Base-by-base conservation (phyloP, 2,329 filamentous ascomycete genomes). In the Gaeumannomyces tritici region DNA sequence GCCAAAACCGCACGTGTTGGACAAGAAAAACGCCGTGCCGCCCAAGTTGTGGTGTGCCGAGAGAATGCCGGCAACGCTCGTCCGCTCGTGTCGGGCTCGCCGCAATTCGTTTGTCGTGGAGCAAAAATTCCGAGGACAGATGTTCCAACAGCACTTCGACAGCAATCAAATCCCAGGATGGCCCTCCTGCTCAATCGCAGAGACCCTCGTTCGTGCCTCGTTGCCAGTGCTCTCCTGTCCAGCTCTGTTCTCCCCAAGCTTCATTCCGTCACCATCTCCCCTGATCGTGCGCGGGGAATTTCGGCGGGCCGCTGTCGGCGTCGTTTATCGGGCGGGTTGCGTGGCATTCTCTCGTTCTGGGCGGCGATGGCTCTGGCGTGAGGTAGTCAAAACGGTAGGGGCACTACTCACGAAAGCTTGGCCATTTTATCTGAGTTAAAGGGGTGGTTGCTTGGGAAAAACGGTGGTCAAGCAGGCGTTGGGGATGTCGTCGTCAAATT, bases 401-500 rank as follows among this genome's bases (percentile, higher is more conserved):
- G 24, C 15, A 12, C 9, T 58, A 84, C 83, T 79, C 80, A 86
- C 83, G 82, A 84, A 70, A 81, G 73, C 78, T 86, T 86, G 77
- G 83, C 83, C 83, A 86, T 86, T 83, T 65, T 62, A 64, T 65
- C 64, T 64, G 58, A 51, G 42, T 59, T 59, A 57, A 47, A 57
- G n/a, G 33, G 55, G 60, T 28, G 55, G 57, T 56, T 62, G 55
- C 24, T 27, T 60, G 58, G 15, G 26, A n/a, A 60, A 47, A 47
- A 27, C 27, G 58, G 33, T 51, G 31, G 58, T 60, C 42, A 51
- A 51, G 42, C 42, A n/a, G 42, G 42, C 42, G 42, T 21, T 51
- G 42, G 42, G 18, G 42, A n/a, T n/a, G 42, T 51, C 42, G 42
- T 51, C 42, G 42, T 51, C 42, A 51, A 51, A 51, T 51, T 51